phyloP scores from a whole-genome alignment of 805 yeast genomes.

The Clavispora carvajalis region DNA sequence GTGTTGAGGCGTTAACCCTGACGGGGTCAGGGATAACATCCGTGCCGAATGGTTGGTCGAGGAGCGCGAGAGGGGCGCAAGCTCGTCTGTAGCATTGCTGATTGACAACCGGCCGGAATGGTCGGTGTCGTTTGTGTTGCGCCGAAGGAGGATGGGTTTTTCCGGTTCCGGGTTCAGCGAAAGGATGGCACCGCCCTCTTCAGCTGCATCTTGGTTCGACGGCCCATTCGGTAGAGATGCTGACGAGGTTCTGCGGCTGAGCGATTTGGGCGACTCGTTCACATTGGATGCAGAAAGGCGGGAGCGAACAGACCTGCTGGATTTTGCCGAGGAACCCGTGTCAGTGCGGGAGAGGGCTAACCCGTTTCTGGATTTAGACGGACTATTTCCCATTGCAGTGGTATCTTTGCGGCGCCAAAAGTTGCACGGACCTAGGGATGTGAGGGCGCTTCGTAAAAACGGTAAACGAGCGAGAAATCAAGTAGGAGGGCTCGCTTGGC shows the following conservation, averaged over 20 bases:
- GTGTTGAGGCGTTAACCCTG: conserved; percentile 13
- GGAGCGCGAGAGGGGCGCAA: conserved; percentile 18
- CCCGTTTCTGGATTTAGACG: conserved; percentile 39
- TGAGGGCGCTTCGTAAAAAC: not conserved
- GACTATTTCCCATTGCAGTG: conserved; percentile 46
- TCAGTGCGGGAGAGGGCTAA: conserved; percentile 51
- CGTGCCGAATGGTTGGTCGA: conserved; percentile 14
- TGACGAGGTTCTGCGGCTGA: conserved; percentile 27
- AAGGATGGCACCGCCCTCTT: conserved; percentile 45
- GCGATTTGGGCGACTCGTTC: conserved; percentile 24
- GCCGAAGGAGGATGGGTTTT: conserved; percentile 62
- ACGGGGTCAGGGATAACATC: conserved; percentile 4
- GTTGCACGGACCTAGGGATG: not conserved
- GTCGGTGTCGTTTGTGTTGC: conserved; percentile 39
- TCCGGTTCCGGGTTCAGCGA: conserved; percentile 66
- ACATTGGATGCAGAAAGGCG: conserved; percentile 21
- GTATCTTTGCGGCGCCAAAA: too few relatives aligned
- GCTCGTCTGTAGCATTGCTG: conserved; percentile 11
- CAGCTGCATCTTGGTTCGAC: not conserved
- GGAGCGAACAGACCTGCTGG: conserved; percentile 43
- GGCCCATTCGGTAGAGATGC: conserved; percentile 15
- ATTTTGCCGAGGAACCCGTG: conserved; percentile 46
- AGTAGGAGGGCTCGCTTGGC: not conserved
- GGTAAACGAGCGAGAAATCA: not conserved
- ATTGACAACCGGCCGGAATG: conserved; percentile 7